Evolutionary conservation across 805 yeast species (phyloP), one percentile per base, ranked within the genome.

Genomic region (Torulaspora microellipsoides): DNA sequence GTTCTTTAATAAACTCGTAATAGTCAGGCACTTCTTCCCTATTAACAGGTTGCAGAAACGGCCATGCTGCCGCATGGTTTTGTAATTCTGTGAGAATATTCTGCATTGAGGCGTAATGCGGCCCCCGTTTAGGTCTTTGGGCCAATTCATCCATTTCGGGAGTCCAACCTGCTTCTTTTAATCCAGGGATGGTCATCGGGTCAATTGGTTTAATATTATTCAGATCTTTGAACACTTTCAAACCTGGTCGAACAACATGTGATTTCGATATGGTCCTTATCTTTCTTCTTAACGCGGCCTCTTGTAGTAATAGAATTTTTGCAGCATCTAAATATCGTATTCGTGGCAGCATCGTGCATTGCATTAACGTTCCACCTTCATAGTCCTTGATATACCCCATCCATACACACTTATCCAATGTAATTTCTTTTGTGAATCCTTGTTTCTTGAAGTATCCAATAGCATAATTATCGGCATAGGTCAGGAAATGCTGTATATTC

Each of bases 281-380:
- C 62, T 91, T 90, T 53, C 82, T 75, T 61, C 85, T 80, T 15
- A 93, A 80, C 4, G 98, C 96, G 1, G 96, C 97, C 58, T 85
- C 87, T 62, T 93, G 99, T 23, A 90, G 68, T 41, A 93, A 69
- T 40, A 93, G 66, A 33, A 93, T 87, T 64, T 89, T 91, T 1
- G 84, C 83, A 52, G 87, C 83, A 62, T 93, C 99, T 40, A 93
- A 70, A 64, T 93, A 93, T 52, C 98, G 77, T 45, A 88, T 81
- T 38, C 79, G 72, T 1, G 97, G 97, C 40, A 93, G 70, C 95
- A 91, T 90, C 0, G 91, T 69, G 62, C 99, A 93, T 68, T 93
- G 98, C 97, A 93, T 91, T 48, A 93, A 70, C 0, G 99, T 93
- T 55, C 98, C 99, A 20, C 99, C 99, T 68, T 93, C 99, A 66